phyloP scores from a whole-genome alignment of 2,329 filamentous ascomycete genomes.

The Botryosphaeria dothidea region DNA sequence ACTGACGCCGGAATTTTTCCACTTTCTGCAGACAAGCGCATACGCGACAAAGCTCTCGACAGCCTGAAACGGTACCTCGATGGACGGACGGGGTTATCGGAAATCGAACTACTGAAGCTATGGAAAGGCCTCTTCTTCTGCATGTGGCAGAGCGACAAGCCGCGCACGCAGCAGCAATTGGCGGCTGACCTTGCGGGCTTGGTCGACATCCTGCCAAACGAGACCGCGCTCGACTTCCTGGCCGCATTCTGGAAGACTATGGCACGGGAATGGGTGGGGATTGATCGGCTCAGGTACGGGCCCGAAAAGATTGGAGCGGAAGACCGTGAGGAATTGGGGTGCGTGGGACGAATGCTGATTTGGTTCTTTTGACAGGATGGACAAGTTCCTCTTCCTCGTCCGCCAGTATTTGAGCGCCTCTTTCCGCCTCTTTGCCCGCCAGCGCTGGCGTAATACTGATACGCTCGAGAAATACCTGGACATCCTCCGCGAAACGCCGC shows the following conservation, averaged over 20 bases:
- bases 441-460: slow-evolving; percentile 39
- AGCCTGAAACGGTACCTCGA: slow-evolving; percentile 78
- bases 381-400: slow-evolving; percentile 89
- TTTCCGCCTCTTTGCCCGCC: slow-evolving; percentile 53
- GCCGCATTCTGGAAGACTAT: slow-evolving; percentile 56
- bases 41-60: slow-evolving; percentile 57
- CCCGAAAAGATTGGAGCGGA: not conserved
- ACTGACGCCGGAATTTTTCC: not conserved
- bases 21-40: slow-evolving; percentile 13
- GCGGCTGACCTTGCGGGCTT: slow-evolving; percentile 75
- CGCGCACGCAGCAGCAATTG: slow-evolving; percentile 82
- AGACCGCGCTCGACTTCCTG: slow-evolving; percentile 45
- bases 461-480: slow-evolving; percentile 46
- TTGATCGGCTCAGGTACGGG: slow-evolving; percentile 47
- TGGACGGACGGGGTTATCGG: slow-evolving; percentile 60
- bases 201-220: slow-evolving; percentile 57
- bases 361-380: slow-evolving; percentile 56
- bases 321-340: no score
- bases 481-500: slow-evolving; percentile 48
- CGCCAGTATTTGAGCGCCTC: slow-evolving; percentile 75
- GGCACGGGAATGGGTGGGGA: slow-evolving; percentile 51
- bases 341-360: no score
- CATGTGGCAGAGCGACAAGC: slow-evolving; percentile 91
- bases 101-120: slow-evolving; percentile 78
- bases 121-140: slow-evolving; percentile 95